Evolutionary conservation across 441 rosid genomes (phyloP).

Genomic region (Gossypium trilobum): DNA sequence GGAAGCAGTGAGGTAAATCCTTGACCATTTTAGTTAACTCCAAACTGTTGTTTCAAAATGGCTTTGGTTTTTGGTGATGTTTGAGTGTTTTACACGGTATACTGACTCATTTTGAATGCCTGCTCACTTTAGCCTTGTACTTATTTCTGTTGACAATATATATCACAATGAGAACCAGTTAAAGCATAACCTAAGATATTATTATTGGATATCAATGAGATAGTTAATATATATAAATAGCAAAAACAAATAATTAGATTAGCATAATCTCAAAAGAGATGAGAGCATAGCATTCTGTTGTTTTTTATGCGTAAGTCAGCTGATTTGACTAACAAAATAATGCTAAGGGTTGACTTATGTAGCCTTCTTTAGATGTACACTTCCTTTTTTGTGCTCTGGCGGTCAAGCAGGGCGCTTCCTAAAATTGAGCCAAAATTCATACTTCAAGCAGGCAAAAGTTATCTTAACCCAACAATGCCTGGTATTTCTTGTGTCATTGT

Average conservation of each 20-base stretch:
- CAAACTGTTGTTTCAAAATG: not conserved
- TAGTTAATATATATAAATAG: not conserved
- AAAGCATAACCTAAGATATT: not conserved
- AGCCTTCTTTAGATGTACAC: not conserved
- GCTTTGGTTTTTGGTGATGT: not conserved
- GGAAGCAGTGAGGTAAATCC: conserved; percentile 58
- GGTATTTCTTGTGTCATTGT: not conserved
- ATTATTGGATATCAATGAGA: not conserved
- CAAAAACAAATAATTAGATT: not conserved
- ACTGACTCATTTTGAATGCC: not conserved
- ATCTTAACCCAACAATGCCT: not conserved
- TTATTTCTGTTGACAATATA: not conserved
- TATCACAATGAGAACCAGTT: not conserved
- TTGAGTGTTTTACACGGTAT: not conserved
- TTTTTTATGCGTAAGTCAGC: not conserved
- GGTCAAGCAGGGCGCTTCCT: not conserved
- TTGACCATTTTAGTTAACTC: not conserved
- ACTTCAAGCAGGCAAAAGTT: not conserved
- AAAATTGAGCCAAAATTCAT: not conserved
- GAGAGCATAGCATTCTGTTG: not conserved
- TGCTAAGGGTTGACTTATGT: not conserved
- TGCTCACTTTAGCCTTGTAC: not conserved
- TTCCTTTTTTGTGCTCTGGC: not conserved
- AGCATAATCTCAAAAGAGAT: not conserved
- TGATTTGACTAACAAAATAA: not conserved